A percentile compares a stretch with the other conserved stretches of the same genome.
phyloP scores from a whole-genome alignment of 306 rosid species.

The Quercus variabilis region DNA sequence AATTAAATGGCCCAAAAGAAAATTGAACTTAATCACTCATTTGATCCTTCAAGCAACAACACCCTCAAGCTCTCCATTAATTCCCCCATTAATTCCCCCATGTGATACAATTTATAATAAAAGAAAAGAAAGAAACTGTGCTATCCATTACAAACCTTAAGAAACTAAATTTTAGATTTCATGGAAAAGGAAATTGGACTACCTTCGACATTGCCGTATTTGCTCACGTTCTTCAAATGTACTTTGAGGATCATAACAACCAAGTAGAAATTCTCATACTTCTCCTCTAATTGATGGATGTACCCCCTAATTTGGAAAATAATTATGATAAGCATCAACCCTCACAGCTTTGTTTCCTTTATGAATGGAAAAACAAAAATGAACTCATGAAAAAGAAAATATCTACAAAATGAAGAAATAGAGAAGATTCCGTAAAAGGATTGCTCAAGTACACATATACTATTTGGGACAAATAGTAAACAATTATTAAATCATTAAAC shows the following conservation, averaged over 20 bases:
- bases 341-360: background rate
- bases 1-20: background rate
- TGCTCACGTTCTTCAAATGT: constrained; percentile 90
- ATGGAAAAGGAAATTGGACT: constrained; percentile 16
- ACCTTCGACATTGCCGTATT: constrained; percentile 71
- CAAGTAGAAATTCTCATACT: constrained; percentile 98
- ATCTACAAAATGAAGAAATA: background rate
- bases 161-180: background rate
- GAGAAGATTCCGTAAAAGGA: background rate
- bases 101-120: background rate
- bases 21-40: background rate
- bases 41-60: background rate
- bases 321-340: background rate
- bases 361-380: background rate
- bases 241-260: constrained; percentile 81
- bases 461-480: too few relatives aligned
- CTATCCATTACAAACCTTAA: background rate
- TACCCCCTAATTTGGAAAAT: constrained; percentile 61
- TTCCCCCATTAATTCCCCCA: background rate
- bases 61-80: background rate
- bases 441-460: background rate
- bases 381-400: background rate
- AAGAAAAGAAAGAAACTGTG: background rate
- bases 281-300: constrained; percentile 97
- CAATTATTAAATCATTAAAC: too few relatives aligned